Evolutionary conservation across 345 rosid genomes (phyloP).

Genomic region (Citrus australasica): DNA sequence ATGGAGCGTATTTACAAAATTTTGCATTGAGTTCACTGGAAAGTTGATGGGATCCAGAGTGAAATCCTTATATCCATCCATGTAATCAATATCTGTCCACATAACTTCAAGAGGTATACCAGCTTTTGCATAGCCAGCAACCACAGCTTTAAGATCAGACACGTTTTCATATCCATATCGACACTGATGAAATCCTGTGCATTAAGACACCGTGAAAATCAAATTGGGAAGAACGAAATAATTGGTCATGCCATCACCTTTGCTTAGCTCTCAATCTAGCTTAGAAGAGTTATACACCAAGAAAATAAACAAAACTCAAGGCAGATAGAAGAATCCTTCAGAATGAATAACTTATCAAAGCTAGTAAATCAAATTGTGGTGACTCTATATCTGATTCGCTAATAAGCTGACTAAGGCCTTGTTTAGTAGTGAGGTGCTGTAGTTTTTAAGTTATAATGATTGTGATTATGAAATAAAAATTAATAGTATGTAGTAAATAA

Average conservation of each 20-base stretch:
- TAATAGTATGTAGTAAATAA: too few species aligned
- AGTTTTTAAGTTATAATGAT: too few species aligned
- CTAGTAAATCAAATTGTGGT: too few species aligned
- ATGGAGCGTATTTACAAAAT: conserved; percentile 29
- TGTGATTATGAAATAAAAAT: too few species aligned
- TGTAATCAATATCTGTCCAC: conserved; percentile 51
- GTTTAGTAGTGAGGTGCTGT: too few species aligned
- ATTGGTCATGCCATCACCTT: neutral
- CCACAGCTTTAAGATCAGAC: conserved; percentile 31
- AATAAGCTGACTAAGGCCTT: too few species aligned
- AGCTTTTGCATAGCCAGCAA: conserved; percentile 43
- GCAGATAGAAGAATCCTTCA: neutral
- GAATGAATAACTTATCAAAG: neutral
- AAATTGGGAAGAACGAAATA: neutral
- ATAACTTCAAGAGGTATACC: conserved; percentile 47
- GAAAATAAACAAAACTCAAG: neutral
- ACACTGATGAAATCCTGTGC: conserved; percentile 46
- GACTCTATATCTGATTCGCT: too few species aligned
- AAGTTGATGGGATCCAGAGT: conserved; percentile 44
- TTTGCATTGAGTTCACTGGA: conserved; percentile 23
- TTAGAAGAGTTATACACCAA: neutral
- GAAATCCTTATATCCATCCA: conserved; percentile 44
- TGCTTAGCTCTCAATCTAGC: neutral
- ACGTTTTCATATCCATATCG: conserved; percentile 36
- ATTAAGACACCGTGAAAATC: neutral